A percentile compares a stretch with the other conserved stretches of the same genome.
phyloP scores from a whole-genome alignment of 768 basidiomycete species.

The Leccinum fibrillosum region DNA sequence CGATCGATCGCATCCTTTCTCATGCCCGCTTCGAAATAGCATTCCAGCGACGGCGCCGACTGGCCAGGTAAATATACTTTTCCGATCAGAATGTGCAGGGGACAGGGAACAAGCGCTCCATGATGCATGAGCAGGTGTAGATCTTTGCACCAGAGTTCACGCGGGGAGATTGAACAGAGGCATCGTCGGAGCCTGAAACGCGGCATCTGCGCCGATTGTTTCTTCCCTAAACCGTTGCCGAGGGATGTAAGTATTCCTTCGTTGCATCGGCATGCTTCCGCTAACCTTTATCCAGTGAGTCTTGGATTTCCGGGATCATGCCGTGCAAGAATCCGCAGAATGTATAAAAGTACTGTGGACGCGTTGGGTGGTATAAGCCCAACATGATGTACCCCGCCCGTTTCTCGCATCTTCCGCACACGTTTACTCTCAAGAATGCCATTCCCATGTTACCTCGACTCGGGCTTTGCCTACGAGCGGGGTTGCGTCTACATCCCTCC shows the following conservation, averaged over 20 bases:
- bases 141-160: too few relatives aligned
- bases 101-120: too few relatives aligned
- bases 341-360: slow-evolving; percentile 14
- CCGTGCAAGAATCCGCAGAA: neutral
- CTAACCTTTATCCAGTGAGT: neutral
- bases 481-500: slow-evolving; percentile 3
- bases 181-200: too few relatives aligned
- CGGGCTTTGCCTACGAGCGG: neutral
- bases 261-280: neutral
- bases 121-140: too few relatives aligned
- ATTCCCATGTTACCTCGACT: slow-evolving; percentile 5
- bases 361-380: neutral
- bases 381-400: neutral
- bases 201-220: too few relatives aligned
- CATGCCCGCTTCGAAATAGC: too few relatives aligned
- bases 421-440: neutral
- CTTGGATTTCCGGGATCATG: neutral
- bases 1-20: neutral
- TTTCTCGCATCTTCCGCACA: neutral
- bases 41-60: too few relatives aligned
- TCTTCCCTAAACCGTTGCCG: too few relatives aligned
- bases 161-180: too few relatives aligned
- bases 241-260: neutral
- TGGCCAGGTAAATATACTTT: neutral
- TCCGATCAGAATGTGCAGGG: too few relatives aligned